These are phyloP conservation scores for Thymus mandschuricus DNA, from an alignment of 257 asterid genomes.

Conservation along the genomic window DNA sequence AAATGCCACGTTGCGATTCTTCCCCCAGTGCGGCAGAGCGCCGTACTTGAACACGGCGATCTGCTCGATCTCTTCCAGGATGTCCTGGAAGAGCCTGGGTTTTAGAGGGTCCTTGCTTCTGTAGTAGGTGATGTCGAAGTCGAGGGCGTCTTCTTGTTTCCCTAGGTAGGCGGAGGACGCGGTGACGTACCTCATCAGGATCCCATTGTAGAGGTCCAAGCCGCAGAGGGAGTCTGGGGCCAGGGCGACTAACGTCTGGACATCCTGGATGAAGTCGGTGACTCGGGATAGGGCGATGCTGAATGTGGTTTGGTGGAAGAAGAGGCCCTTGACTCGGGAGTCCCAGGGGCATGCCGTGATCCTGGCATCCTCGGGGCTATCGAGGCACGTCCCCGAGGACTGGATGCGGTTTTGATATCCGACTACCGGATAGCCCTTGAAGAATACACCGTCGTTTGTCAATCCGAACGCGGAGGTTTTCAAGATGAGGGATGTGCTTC, in stretches of 20 bases:
- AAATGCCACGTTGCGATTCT: slow-evolving; percentile 67
- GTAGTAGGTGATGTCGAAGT: slow-evolving; percentile 64
- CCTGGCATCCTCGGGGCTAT: slow-evolving; percentile 42
- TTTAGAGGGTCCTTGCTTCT: slow-evolving; percentile 53
- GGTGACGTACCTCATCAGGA: slow-evolving; percentile 61
- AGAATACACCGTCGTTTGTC: slow-evolving; percentile 48
- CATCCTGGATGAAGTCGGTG: slow-evolving; percentile 51
- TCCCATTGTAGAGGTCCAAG: slow-evolving; percentile 59
- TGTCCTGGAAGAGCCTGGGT: slow-evolving; percentile 56
- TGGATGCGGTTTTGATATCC: slow-evolving; percentile 64
- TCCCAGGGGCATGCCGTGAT: slow-evolving; percentile 68
- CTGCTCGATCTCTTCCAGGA: slow-evolving; percentile 67
- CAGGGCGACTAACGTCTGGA: slow-evolving; percentile 45
- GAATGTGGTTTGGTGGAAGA: slow-evolving; percentile 60
- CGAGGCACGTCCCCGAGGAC: slow-evolving; percentile 63
- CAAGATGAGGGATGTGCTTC: slow-evolving; percentile 35
- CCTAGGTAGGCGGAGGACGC: slow-evolving; percentile 64
- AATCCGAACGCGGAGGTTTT: slow-evolving; percentile 43
- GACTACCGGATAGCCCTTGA: slow-evolving; percentile 53
- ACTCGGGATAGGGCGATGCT: slow-evolving; percentile 51
- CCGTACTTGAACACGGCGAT: slow-evolving; percentile 61
- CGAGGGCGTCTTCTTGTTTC: slow-evolving; percentile 57
- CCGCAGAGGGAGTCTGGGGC: slow-evolving; percentile 57
- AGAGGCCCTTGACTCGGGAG: slow-evolving; percentile 53
- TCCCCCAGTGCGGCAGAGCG: slow-evolving; percentile 77